Base-by-base conservation (phyloP, 2,329 filamentous ascomycete species). In the Botryotinia calthae region DNA sequence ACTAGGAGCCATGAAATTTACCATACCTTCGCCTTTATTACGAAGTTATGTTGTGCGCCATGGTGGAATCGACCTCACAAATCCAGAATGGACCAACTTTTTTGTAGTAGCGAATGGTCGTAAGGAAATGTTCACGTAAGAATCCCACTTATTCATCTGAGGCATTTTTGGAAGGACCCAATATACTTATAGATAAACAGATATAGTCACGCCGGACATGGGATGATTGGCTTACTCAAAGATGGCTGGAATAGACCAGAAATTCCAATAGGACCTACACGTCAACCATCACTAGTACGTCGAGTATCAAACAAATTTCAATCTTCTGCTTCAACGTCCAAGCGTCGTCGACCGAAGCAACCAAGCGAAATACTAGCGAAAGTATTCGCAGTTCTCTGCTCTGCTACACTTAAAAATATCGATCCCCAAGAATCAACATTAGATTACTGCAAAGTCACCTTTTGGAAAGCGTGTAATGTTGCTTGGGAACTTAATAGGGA, bases 161-260 rank as follows among this genome's bases (percentile, higher is more conserved):
- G 14, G n/a, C n/a, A 25, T 31, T 31, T 14, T 22, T 64, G 16
- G 18, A 14, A 46, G 16, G 9, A 4, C 4, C 46, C 2, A 25
- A 37, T 31, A 31, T 64, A 16, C 37, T 46, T 34, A 48, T 25
- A 48, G 12, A 34, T 9, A 22, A 34, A 48, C 18, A 48, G 62
- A 65, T 65, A 34, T 34, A 65, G 62, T 65, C 46, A 48, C 12
- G 62, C 62, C 10, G 62, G n/a, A 25, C 28, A 48, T 25, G 44
- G 44, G 18, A 34, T 65, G 28, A 65, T 65, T 22, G 18, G 62
- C 28, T 46, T 64, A 12, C 28, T 64, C 9, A 46, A 46, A 64
- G n/a, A 31, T 46, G 42, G 62, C 16, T 65, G 42, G 62, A 34
- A 9, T 4, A 34, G 22, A 46, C 42, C 20, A 22, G n/a, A 65